A percentile compares a stretch with the other conserved stretches of the same genome.
These are phyloP conservation scores for Microbotryum lychnidis-dioicae DNA, from an alignment of 1,284 basidiomycete genomes.

Conservation along the genomic window DNA sequence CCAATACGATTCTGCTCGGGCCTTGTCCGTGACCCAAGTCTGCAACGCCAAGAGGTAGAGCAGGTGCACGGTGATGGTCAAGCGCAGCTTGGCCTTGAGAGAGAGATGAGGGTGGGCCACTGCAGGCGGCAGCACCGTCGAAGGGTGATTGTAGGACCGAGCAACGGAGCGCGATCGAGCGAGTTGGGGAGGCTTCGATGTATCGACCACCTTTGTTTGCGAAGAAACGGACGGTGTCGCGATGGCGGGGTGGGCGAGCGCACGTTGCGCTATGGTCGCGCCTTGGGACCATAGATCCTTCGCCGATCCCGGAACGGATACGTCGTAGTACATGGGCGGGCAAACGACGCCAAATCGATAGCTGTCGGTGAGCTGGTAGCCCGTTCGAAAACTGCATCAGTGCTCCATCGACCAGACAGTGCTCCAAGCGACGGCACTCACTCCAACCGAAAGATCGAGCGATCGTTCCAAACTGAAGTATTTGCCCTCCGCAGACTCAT, in stretches of 20 bases:
- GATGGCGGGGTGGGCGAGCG: slow-evolving; percentile 16
- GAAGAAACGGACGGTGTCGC: not conserved
- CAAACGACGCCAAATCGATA: slow-evolving; percentile 24
- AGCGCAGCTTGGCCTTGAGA: not conserved
- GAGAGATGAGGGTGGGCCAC: not conserved
- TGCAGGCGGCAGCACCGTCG: slow-evolving; percentile 1
- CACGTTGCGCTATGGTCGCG: not conserved
- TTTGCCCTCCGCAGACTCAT: slow-evolving; percentile 16
- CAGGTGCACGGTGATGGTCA: slow-evolving; percentile 17
- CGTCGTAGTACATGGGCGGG: not conserved
- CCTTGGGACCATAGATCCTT: slow-evolving; percentile 15
- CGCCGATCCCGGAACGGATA: not conserved
- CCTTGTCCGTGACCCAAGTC: slow-evolving; percentile 5
- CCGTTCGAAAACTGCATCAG: not conserved
- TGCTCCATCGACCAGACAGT: not conserved
- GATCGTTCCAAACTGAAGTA: slow-evolving; percentile 15
- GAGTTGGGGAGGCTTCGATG: not conserved
- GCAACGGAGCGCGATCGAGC: slow-evolving; percentile 2
- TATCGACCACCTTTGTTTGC: not conserved
- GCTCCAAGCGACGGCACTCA: slow-evolving; percentile 5
- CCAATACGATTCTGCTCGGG: slow-evolving; percentile 14
- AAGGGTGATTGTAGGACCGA: slow-evolving; percentile 21
- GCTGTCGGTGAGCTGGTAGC: slow-evolving; percentile 19
- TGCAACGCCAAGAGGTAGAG: slow-evolving; percentile 26
- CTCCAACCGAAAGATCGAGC: slow-evolving; percentile 23